Evolutionary conservation across 306 rosid species (phyloP).

Genomic region (Chamaecrista fasciculata): DNA sequence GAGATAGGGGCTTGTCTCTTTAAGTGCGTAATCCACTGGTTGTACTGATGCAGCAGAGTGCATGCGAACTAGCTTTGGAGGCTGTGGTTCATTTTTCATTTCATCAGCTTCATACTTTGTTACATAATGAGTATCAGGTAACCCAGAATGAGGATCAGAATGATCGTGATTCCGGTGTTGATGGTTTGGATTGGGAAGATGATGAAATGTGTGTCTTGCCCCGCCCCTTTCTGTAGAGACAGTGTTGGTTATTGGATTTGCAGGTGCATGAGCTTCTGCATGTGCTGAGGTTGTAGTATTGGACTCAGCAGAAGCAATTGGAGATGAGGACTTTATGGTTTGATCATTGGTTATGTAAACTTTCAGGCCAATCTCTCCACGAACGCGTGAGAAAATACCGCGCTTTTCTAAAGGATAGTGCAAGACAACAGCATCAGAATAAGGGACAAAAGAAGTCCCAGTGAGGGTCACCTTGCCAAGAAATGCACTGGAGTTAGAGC

Average conservation of each 20-base stretch:
- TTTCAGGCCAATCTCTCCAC: constrained; percentile 83
- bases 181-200: constrained; percentile 57
- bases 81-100: constrained; percentile 56
- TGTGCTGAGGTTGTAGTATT: constrained; percentile 23
- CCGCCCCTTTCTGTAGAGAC: constrained; percentile 30
- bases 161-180: constrained; percentile 39
- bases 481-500: constrained; percentile 55
- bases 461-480: constrained; percentile 70
- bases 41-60: constrained; percentile 58
- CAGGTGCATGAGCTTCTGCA: constrained; percentile 30
- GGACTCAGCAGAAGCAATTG: constrained; percentile 42
- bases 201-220: constrained; percentile 63
- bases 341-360: constrained; percentile 59
- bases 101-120: constrained; percentile 53
- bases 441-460: constrained; percentile 79
- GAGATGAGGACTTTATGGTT: constrained; percentile 55
- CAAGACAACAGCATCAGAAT: constrained; percentile 76
- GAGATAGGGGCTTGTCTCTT: constrained; percentile 90
- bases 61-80: constrained; percentile 57
- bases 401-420: constrained; percentile 83
- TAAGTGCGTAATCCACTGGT: constrained; percentile 75
- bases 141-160: constrained; percentile 24
- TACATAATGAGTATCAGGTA: constrained; percentile 44
- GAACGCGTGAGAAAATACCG: constrained; percentile 65
- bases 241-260: constrained; percentile 26